Conservation (phyloP, 805 yeast species). For the Pichia gijzeniarum region DNA sequence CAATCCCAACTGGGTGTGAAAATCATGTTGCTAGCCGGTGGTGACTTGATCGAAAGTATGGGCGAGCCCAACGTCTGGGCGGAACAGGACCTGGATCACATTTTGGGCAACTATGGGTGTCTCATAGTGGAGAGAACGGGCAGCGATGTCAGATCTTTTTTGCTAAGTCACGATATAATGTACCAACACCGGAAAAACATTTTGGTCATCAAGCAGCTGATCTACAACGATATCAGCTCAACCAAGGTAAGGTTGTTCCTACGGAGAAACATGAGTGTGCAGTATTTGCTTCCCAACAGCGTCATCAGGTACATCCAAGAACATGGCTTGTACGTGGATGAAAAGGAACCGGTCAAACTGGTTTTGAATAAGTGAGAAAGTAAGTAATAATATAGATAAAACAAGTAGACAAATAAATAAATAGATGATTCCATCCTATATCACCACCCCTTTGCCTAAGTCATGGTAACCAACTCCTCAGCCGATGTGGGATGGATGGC, state of each 20-base stretch:
- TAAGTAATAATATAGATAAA: too few relatives aligned
- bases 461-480: conserved; percentile 90
- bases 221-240: conserved; percentile 92
- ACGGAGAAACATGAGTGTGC: conserved; percentile 95
- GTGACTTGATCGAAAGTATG: conserved; percentile 96
- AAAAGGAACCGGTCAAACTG: conserved; percentile 90
- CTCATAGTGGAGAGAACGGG: conserved; percentile 96
- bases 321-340: conserved; percentile 76
- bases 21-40: conserved; percentile 95
- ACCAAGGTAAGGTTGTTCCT: conserved; percentile 91
- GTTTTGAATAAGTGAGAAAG: conserved; percentile 39
- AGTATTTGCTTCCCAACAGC: conserved; percentile 85
- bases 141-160: conserved; percentile 86
- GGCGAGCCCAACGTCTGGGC: conserved; percentile 99
- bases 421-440: conserved; percentile 1
- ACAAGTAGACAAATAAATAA: background rate
- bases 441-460: too few relatives aligned
- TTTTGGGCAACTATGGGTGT: conserved; percentile 93
- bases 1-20: conserved; percentile 64
- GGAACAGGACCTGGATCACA: conserved; percentile 89
- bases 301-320: conserved; percentile 95
- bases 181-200: conserved; percentile 93
- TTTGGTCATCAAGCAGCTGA: conserved; percentile 88
- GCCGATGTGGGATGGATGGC: conserved; percentile 99
- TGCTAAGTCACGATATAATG: conserved; percentile 93